These are phyloP conservation scores for Oryza glumipatula DNA, from an alignment of 176 grass and related monocot genomes.

Conservation along the genomic window DNA sequence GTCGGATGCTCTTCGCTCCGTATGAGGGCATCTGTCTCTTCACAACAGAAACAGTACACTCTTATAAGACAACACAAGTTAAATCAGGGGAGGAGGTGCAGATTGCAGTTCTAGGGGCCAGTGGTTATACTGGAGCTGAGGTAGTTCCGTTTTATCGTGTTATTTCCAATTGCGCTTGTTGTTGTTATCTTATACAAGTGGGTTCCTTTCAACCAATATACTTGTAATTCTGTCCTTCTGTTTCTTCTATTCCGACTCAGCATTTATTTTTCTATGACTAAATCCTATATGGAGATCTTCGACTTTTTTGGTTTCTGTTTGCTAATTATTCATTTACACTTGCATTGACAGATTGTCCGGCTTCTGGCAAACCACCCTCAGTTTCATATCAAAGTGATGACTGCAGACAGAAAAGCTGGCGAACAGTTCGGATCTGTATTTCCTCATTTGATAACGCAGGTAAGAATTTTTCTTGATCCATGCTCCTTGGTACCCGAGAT, in stretches of 20 bases:
- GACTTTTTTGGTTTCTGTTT: not conserved
- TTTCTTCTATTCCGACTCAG: not conserved
- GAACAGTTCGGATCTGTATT: slow-evolving; percentile 87
- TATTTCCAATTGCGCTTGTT: not conserved
- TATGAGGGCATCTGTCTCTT: slow-evolving; percentile 52
- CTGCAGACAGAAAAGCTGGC: slow-evolving; percentile 92
- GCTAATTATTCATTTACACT: not conserved
- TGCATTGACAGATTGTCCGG: slow-evolving; percentile 69
- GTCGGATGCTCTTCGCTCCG: not conserved
- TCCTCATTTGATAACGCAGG: slow-evolving; percentile 83
- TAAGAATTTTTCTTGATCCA: slow-evolving; percentile 27
- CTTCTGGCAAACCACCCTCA: slow-evolving; percentile 83
- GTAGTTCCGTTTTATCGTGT: slow-evolving; percentile 32
- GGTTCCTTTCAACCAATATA: slow-evolving; percentile 1
- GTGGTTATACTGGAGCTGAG: slow-evolving; percentile 93
- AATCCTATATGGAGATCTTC: not conserved
- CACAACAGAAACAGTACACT: slow-evolving; percentile 50
- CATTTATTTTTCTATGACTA: not conserved
- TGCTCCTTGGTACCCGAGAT: not conserved
- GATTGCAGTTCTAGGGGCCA: slow-evolving; percentile 83
- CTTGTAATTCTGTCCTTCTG: not conserved
- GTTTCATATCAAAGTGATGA: slow-evolving; percentile 77
- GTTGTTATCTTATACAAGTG: not conserved
- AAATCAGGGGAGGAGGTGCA: slow-evolving; percentile 58
- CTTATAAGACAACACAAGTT: slow-evolving; percentile 31